Conservation (phyloP, 257 asterid genomes). For the Nicotiana attenuata region DNA sequence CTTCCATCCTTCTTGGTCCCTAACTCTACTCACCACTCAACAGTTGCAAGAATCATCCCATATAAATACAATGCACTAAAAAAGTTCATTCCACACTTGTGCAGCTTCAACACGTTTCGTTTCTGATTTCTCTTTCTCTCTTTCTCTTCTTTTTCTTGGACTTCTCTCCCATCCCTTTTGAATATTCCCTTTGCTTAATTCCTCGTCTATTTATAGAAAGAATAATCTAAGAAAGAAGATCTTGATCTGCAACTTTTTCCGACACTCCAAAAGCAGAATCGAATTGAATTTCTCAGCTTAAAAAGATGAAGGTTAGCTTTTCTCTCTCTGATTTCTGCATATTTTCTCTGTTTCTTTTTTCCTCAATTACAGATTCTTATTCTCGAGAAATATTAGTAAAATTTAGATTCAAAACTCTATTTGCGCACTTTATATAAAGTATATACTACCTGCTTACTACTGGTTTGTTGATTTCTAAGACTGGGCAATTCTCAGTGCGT, state of each 20-base stretch:
- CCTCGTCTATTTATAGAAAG: background rate
- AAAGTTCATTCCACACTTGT: background rate
- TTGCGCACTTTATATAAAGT: background rate
- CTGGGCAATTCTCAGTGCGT: background rate
- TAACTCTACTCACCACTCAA: background rate
- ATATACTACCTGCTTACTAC: background rate
- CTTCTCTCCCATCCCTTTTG: background rate
- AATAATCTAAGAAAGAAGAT: background rate
- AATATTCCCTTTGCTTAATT: background rate
- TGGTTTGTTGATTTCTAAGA: no score
- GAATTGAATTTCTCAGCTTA: background rate
- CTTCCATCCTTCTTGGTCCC: background rate
- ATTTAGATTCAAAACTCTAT: background rate
- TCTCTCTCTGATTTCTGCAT: background rate
- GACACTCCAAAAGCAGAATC: background rate
- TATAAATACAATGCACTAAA: background rate
- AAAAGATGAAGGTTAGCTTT: background rate
- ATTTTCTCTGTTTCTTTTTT: background rate
- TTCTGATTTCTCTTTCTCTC: background rate
- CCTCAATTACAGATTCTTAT: background rate
- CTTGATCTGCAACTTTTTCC: background rate
- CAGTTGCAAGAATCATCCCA: background rate
- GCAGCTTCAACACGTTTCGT: background rate
- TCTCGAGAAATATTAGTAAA: background rate
- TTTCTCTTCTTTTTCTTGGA: background rate